A percentile compares a stretch with the other conserved stretches of the same genome.
Conservation (phyloP, 441 rosid species). For the Pelargonium cotyledonis region DNA sequence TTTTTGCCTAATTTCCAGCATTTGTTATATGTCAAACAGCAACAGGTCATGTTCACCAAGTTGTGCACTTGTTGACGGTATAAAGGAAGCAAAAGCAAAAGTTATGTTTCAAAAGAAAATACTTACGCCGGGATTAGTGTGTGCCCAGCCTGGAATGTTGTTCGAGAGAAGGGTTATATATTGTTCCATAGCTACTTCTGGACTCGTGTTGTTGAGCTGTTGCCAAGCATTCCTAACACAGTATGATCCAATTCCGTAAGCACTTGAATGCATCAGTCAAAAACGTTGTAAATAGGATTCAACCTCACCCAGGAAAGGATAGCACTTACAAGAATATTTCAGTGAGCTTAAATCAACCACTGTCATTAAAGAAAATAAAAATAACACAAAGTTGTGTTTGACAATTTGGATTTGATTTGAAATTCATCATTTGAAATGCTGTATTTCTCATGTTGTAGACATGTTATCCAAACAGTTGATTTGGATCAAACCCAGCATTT, state of each 20-base stretch:
- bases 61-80: too few species aligned
- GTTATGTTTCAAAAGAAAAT: not conserved
- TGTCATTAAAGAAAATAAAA: not conserved
- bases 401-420: too few species aligned
- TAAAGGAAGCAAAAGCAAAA: too few species aligned
- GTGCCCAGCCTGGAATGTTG: slow-evolving; percentile 31
- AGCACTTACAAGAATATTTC: not conserved
- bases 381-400: too few species aligned
- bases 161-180: slow-evolving; percentile 36
- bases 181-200: slow-evolving; percentile 49
- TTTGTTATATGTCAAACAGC: too few species aligned
- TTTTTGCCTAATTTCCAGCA: too few species aligned
- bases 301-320: not conserved
- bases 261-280: not conserved
- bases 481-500: too few species aligned
- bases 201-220: slow-evolving; percentile 39
- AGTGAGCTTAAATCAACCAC: not conserved
- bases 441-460: too few species aligned
- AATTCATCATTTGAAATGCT: too few species aligned
- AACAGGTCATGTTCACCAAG: too few species aligned
- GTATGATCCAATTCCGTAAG: not conserved
- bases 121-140: slow-evolving; percentile 25
- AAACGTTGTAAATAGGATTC: not conserved
- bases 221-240: slow-evolving; percentile 46
- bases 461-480: too few species aligned